A percentile compares a stretch with the other conserved stretches of the same genome.
These are phyloP conservation scores for Pleurotus salmoneostramineus DNA, from an alignment of 768 basidiomycete species.

Conservation along the genomic window DNA sequence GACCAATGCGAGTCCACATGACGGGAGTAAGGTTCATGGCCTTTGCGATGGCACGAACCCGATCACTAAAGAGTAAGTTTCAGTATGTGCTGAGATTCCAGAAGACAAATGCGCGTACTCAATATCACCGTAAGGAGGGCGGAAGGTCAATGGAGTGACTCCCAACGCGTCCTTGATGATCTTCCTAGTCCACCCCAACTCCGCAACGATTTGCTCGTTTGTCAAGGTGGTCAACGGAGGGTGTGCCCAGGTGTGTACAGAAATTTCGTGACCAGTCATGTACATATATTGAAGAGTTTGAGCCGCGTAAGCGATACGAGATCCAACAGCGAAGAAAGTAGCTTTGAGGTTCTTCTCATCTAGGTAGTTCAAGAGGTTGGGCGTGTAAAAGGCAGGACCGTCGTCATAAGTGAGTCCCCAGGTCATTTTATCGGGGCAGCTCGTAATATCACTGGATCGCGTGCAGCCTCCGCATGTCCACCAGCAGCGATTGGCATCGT, in stretches of 20 bases:
- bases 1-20: constrained; percentile 75
- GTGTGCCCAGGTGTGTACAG: constrained; percentile 67
- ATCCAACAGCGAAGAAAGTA: constrained; percentile 87
- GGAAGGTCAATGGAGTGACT: constrained; percentile 74
- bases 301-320: constrained; percentile 71
- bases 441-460: constrained; percentile 58
- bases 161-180: constrained; percentile 78
- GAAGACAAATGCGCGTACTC: constrained; percentile 34
- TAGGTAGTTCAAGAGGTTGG: constrained; percentile 67
- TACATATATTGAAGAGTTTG: constrained; percentile 68
- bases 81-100: neutral
- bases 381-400: constrained; percentile 76
- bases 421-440: constrained; percentile 61
- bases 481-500: constrained; percentile 61
- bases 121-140: constrained; percentile 79
- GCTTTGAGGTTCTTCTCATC: constrained; percentile 59
- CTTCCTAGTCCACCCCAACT: constrained; percentile 83
- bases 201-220: constrained; percentile 81
- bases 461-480: constrained; percentile 78
- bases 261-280: constrained; percentile 75
- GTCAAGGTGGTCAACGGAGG: constrained; percentile 64
- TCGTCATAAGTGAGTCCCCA: constrained; percentile 68
- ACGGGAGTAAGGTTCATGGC: constrained; percentile 84
- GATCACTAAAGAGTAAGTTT: constrained; percentile 46
- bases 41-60: constrained; percentile 75